Conservation (phyloP, 2,329 filamentous ascomycete genomes). For the Microcyclospora tardicrescens region DNA sequence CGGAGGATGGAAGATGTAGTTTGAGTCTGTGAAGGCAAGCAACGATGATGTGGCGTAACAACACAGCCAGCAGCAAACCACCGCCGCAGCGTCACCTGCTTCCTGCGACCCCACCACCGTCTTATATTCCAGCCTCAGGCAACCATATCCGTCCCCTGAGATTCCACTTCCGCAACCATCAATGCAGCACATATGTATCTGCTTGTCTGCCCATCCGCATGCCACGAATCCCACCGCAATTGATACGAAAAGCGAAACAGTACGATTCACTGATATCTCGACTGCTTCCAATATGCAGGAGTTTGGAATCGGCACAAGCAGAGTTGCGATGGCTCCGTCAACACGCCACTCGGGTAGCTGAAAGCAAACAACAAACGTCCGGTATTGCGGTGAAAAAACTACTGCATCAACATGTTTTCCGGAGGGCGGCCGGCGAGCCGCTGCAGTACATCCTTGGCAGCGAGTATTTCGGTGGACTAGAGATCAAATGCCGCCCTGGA, state of each 20-base stretch:
- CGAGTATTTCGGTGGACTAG: constrained; percentile 74
- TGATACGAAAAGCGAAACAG: constrained; percentile 14
- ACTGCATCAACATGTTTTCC: constrained; percentile 18
- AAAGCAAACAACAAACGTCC: constrained; percentile 6
- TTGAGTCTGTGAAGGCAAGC: no score
- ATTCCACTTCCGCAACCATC: no score
- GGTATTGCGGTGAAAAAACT: constrained; percentile 10
- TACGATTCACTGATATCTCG: constrained; percentile 35
- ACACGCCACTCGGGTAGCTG: constrained; percentile 29
- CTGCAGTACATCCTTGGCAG: constrained; percentile 81
- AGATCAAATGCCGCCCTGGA: constrained; percentile 61
- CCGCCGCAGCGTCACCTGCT: no score
- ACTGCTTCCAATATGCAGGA: constrained; percentile 52
- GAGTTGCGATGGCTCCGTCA: constrained; percentile 63
- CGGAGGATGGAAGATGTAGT: no score
- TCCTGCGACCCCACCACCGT: no score
- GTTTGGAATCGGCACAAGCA: constrained; percentile 48
- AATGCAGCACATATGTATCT: no score
- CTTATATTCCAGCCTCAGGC: no score
- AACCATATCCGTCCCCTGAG: no score
- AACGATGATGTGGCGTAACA: no score
- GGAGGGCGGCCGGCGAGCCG: constrained; percentile 52
- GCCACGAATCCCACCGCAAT: constrained; percentile 19
- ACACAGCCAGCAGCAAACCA: no score
- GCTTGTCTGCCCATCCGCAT: constrained; percentile 5